phyloP scores from a whole-genome alignment of 2,329 filamentous ascomycete genomes.

The Aspergillus texensis region DNA sequence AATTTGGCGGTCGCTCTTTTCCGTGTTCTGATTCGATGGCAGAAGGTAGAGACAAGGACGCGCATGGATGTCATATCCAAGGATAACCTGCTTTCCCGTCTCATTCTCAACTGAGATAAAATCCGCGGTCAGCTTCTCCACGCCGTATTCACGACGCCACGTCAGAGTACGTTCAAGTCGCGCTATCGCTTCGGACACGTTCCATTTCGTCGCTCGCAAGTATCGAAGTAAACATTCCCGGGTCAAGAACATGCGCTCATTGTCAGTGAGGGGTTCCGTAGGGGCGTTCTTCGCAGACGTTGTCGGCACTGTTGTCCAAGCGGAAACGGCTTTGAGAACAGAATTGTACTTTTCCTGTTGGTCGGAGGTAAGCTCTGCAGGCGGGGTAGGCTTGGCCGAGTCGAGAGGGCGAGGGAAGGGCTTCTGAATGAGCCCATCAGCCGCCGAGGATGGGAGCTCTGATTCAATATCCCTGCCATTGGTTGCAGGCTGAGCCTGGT shows the following conservation, averaged over 20 bases:
- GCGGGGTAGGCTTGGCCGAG: constrained; percentile 59
- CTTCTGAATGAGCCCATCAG: constrained; percentile 51
- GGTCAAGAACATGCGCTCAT: constrained; percentile 87
- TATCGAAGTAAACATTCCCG: constrained; percentile 91
- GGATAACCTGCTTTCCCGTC: constrained; percentile 89
- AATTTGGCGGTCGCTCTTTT: constrained; percentile 80
- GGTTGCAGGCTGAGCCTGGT: constrained; percentile 8
- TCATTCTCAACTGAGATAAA: constrained; percentile 93
- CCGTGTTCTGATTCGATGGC: constrained; percentile 90
- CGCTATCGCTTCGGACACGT: constrained; percentile 71
- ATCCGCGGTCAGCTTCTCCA: constrained; percentile 73
- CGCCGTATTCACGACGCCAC: constrained; percentile 90
- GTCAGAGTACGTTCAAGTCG: constrained; percentile 78
- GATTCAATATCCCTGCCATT: constrained; percentile 23
- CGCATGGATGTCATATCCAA: constrained; percentile 82
- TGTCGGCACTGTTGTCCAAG: constrained; percentile 71
- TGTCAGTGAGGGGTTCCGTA: constrained; percentile 69
- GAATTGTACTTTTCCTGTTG: constrained; percentile 80
- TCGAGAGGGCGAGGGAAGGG: constrained; percentile 63
- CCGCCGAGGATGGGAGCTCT: constrained; percentile 41
- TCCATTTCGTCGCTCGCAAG: constrained; percentile 91
- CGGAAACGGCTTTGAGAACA: constrained; percentile 69
- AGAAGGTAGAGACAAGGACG: constrained; percentile 91
- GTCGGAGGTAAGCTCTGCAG: constrained; percentile 68
- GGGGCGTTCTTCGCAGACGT: constrained; percentile 61